These are phyloP conservation scores for Lasiosphaeria ovina DNA, from an alignment of 495 filamentous ascomycete genomes.

Conservation along the genomic window DNA sequence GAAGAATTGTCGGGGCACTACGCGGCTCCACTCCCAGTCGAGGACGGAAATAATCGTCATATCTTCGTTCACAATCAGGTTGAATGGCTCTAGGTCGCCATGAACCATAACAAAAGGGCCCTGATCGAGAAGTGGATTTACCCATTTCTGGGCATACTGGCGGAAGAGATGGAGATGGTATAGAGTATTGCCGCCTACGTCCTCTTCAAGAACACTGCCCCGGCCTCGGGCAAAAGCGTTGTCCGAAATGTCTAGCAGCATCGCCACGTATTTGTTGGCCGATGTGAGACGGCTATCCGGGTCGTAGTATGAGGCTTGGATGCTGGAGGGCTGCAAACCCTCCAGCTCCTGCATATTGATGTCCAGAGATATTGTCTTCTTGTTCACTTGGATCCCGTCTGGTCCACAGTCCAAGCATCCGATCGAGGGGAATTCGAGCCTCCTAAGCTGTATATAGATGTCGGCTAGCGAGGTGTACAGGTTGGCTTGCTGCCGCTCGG, in stretches of 20 bases:
- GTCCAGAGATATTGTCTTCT: slow-evolving; percentile 24
- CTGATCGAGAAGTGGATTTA: slow-evolving; percentile 21
- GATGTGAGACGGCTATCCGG: slow-evolving; percentile 17
- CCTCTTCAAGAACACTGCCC: no score
- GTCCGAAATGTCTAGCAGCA: no score
- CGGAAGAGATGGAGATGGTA: slow-evolving; percentile 26
- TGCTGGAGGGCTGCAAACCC: slow-evolving; percentile 18
- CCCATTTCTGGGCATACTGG: slow-evolving; percentile 23
- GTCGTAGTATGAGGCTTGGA: slow-evolving; percentile 19
- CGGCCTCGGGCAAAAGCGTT: no score
- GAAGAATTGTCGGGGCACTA: slow-evolving; percentile 30
- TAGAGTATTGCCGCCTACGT: no score
- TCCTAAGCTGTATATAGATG: slow-evolving; percentile 22
- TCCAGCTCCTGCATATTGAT: slow-evolving; percentile 32
- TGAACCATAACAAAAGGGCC: slow-evolving; percentile 32
- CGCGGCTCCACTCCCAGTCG: slow-evolving; percentile 34
- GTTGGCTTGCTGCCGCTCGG: no score
- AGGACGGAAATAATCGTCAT: slow-evolving; percentile 31
- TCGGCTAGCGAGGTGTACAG: no score
- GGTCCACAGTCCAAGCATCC: slow-evolving; percentile 20
- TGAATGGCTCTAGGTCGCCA: slow-evolving; percentile 29
- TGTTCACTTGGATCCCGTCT: slow-evolving; percentile 24
- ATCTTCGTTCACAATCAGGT: slow-evolving; percentile 29
- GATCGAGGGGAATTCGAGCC: slow-evolving; percentile 33
- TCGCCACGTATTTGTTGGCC: slow-evolving; percentile 23